Conservation (phyloP, 2,329 filamentous ascomycete genomes). For the Hypoxylon sp. region DNA sequence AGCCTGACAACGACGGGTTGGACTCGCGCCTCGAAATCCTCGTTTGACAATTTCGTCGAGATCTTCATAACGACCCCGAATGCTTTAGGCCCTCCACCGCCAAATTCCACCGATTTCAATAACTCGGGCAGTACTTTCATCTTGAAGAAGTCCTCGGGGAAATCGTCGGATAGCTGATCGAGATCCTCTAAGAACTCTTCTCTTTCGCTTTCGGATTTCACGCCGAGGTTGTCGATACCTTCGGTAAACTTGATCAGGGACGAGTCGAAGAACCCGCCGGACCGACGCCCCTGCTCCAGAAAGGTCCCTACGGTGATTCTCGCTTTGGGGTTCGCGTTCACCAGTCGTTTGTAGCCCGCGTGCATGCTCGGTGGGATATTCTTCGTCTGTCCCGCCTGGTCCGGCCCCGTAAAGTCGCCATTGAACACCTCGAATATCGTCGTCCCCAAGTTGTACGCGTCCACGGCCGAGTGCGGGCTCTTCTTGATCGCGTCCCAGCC, state of each 20-base stretch:
- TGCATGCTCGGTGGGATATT: slow-evolving; percentile 90
- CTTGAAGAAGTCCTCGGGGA: slow-evolving; percentile 97
- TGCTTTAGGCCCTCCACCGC: slow-evolving; percentile 92
- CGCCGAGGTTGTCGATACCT: slow-evolving; percentile 89
- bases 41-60: slow-evolving; percentile 83
- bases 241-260: slow-evolving; percentile 92
- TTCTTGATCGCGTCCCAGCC: slow-evolving; percentile 95
- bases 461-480: slow-evolving; percentile 82
- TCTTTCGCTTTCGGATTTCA: slow-evolving; percentile 86
- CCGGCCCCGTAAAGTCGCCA: slow-evolving; percentile 78
- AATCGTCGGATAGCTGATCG: slow-evolving; percentile 88
- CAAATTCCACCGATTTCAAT: slow-evolving; percentile 99
- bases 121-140: slow-evolving; percentile 95
- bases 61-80: slow-evolving; percentile 92
- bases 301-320: slow-evolving; percentile 87
- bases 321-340: slow-evolving; percentile 89
- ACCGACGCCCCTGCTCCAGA: slow-evolving; percentile 85
- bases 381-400: slow-evolving; percentile 87
- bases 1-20: slow-evolving; percentile 88
- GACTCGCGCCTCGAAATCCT: slow-evolving; percentile 88
- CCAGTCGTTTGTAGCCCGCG: slow-evolving; percentile 87
- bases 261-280: slow-evolving; percentile 90
- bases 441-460: slow-evolving; percentile 87
- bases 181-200: slow-evolving; percentile 90
- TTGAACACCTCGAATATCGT: slow-evolving; percentile 94